phyloP scores from a whole-genome alignment of 305 asterid species.

The Solanum aculeatissimum region DNA sequence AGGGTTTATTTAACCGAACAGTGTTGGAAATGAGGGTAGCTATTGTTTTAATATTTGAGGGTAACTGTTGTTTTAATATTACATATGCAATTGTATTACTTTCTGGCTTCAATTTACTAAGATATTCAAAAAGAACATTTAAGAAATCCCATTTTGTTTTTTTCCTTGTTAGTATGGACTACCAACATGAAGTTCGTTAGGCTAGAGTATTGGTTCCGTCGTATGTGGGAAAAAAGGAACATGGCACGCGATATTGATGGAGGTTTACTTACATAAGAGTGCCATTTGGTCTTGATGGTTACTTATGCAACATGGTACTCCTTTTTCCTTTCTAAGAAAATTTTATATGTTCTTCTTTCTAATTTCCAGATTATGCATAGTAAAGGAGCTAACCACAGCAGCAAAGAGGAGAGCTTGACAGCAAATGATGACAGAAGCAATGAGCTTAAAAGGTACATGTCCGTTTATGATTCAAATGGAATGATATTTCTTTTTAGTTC shows the following conservation, averaged over 20 bases:
- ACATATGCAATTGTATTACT: not conserved
- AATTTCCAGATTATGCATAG: slow-evolving; percentile 1
- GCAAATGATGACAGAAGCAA: not conserved
- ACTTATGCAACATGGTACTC: not conserved
- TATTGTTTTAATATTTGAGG: not conserved
- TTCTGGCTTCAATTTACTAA: not conserved
- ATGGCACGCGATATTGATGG: too few relatives aligned
- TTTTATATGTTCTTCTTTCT: not conserved
- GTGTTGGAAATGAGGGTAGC: not conserved
- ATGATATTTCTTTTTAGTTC: not conserved
- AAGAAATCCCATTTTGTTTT: not conserved
- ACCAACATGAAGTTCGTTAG: not conserved
- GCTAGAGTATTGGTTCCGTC: not conserved
- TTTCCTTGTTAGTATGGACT: not conserved
- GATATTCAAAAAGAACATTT: not conserved
- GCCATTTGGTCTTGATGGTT: too few relatives aligned
- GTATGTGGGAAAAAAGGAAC: not conserved
- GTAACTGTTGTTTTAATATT: not conserved
- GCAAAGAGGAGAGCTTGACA: not conserved
- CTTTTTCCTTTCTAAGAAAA: not conserved
- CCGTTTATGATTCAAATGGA: not conserved
- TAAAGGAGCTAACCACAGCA: not conserved
- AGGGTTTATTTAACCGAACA: not conserved
- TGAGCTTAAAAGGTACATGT: not conserved
- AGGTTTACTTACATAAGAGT: too few relatives aligned